Evolutionary conservation across 192 early-diverging fungal genomes (phyloP), one percentile per base, ranked within the genome.

Genomic region (Spizellomyces punctatus): DNA sequence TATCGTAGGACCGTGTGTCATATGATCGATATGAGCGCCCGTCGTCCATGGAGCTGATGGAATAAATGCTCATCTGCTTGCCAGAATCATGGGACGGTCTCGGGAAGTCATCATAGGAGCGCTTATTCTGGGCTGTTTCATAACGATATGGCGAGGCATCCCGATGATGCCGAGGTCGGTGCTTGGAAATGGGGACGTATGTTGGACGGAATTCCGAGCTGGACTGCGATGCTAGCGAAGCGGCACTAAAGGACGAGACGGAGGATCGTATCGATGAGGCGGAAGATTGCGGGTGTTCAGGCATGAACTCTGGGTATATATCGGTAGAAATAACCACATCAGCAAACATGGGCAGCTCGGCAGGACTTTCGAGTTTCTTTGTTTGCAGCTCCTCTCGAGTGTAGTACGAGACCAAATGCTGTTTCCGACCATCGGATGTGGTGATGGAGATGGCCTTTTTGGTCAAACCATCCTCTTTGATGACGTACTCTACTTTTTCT

Each of bases 321-420:
- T 91, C 91, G 61, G 87, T 90, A 8, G 91, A 91, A 47, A 96
- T 86, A 41, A 79, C 81, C 45, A 96, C 76, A 59, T 83, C 66
- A 19, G 86, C 81, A 56, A 95, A 86, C 49, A 78, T 76, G 46
- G 88, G 86, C 68, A 93, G 87, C 1, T 73, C 77, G 6, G 83
- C 84, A 5, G 95, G 95, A 8, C 88, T 89, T 71, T 83, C 72
- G 61, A 96, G 78, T 46, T 85, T 79, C 8, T 87, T 88, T 36
- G 80, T 80, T 27, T 86, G 78, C 21, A 91, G 81, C 82, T 95
- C 93, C 48, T 90, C 89, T 71, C 91, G 92, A 17, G 91, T 88
- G 74, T 94, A 96, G 83, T 96, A 96, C 14, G 89, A 91, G 76
- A 96, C 95, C 22, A 96, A 85, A 76, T 95, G 93, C 60, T 94